Evolutionary conservation across 2,329 filamentous ascomycete species (phyloP), one percentile per base, ranked within the genome.

Genomic region (Bisporella sp.): DNA sequence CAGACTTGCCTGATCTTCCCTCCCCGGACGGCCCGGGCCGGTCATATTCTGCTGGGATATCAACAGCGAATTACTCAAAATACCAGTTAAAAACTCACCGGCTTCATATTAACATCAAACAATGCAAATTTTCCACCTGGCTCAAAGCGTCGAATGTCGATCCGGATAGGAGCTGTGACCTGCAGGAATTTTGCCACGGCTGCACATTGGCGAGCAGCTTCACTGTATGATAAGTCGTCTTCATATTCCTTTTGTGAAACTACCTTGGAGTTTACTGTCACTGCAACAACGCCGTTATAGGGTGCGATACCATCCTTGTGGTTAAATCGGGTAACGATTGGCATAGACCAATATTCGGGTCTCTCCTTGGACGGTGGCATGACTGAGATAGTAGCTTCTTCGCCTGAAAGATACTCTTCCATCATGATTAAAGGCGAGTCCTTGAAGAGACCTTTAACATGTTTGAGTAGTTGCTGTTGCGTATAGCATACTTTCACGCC

Each of bases 21-120:
- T 64, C 0, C 72, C 72, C 1, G 72, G 71, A 11, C 73, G 63
- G 3, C 73, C 73, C 3, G 73, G 71, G 0, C 72, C 73, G 4
- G 71, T 74, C 67, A 73, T 73, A 45, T 74, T 73, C 4, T 33
- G 29, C 21, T 21, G 21, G 21, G 21, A 21, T 21, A 21, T 21
- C 21, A 21, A 21, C 21, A 21, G 21, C 21, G 21, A 21, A 21
- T 21, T 21, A 21, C 28, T 28, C 4, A 9, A 9, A n/a, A 21
- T 41, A 13, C 39, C 8, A 31, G 11, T 29, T 8, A 40, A 31
- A 33, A 30, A 66, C 69, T 63, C 60, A 72, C 70, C 12, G 73
- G 73, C 57, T 77, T 76, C 70, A 77, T 74, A 49, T 76, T 76
- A 9, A 77, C 65, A 59, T 77, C 73, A 54, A 77, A 77, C 13